Percentiles rank a stretch among this genome's conserved stretches.
These are phyloP conservation scores for Ophiostoma triangulosporum DNA, from an alignment of 2,329 filamentous ascomycete species.

Conservation along the genomic window DNA sequence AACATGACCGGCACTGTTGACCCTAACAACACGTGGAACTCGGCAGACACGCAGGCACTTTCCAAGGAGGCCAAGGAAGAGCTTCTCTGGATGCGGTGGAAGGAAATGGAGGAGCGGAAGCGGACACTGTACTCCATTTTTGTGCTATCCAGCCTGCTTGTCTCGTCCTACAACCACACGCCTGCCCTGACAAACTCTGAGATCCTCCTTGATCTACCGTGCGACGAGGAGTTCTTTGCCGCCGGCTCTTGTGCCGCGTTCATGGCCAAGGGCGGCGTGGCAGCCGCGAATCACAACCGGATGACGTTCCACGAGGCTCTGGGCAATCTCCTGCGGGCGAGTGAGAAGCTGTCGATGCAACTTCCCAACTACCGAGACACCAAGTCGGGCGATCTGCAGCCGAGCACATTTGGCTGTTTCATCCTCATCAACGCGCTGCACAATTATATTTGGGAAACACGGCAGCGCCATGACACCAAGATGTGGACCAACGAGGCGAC, in stretches of 20 bases:
- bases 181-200: slow-evolving; percentile 90
- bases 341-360: slow-evolving; percentile 35
- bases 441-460: slow-evolving; percentile 97
- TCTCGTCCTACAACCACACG: slow-evolving; percentile 85
- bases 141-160: slow-evolving; percentile 76
- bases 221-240: slow-evolving; percentile 81
- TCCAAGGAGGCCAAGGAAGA: slow-evolving; percentile 41
- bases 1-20: slow-evolving; percentile 39
- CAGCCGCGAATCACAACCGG: slow-evolving; percentile 54
- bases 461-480: slow-evolving; percentile 76
- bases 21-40: slow-evolving; percentile 27
- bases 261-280: slow-evolving; percentile 59
- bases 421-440: slow-evolving; percentile 88
- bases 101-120: slow-evolving; percentile 76
- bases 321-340: slow-evolving; percentile 66
- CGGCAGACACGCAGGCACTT: slow-evolving; percentile 9
- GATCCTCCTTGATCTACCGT: slow-evolving; percentile 76
- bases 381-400: slow-evolving; percentile 48
- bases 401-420: slow-evolving; percentile 84
- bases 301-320: slow-evolving; percentile 73
- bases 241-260: slow-evolving; percentile 76
- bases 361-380: slow-evolving; percentile 36
- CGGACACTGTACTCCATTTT: slow-evolving; percentile 87
- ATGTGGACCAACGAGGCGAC: slow-evolving; percentile 87
- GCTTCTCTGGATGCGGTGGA: slow-evolving; percentile 82